Percentiles rank a stretch among this genome's conserved stretches.
Evolutionary conservation across 2,329 filamentous ascomycete species (phyloP).

Genomic region (Biscogniauxia marginata): DNA sequence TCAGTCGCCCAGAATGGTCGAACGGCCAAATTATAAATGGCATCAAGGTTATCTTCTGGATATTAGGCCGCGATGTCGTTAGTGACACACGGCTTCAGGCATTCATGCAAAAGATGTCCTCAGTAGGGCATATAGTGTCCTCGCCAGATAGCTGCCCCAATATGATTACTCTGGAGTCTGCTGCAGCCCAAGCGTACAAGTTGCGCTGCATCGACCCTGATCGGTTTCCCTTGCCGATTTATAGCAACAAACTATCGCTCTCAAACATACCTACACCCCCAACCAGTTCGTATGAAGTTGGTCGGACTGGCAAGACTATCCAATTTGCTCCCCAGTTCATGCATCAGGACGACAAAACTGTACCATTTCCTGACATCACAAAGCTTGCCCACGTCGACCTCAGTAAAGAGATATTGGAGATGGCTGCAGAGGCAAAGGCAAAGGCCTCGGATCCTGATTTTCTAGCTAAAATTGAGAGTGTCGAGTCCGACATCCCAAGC

Average conservation of each 20-base stretch:
- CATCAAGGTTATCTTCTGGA: constrained; percentile 74
- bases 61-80: constrained; percentile 68
- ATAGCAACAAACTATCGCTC: constrained; percentile 51
- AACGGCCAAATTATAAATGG: constrained; percentile 63
- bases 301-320: constrained; percentile 44
- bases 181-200: constrained; percentile 64
- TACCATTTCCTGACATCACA: constrained; percentile 49
- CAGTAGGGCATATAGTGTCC: constrained; percentile 74
- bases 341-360: constrained; percentile 45
- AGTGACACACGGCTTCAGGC: constrained; percentile 60
- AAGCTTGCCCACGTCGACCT: constrained; percentile 41
- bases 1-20: constrained; percentile 72
- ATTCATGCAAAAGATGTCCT: constrained; percentile 64
- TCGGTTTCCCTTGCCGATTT: constrained; percentile 69
- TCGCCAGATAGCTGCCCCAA: constrained; percentile 74
- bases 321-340: constrained; percentile 47
- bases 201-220: constrained; percentile 71
- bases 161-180: constrained; percentile 66
- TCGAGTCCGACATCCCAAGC: constrained; percentile 66
- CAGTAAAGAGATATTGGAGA: constrained; percentile 42
- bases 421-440: constrained; percentile 50
- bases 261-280: constrained; percentile 15
- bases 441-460: constrained; percentile 27
- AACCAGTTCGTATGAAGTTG: constrained; percentile 36
- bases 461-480: constrained; percentile 39